A percentile compares a stretch with the other conserved stretches of the same genome.
These are phyloP conservation scores for Candida smagusa DNA, from an alignment of 1,139 yeast genomes.

Conservation along the genomic window DNA sequence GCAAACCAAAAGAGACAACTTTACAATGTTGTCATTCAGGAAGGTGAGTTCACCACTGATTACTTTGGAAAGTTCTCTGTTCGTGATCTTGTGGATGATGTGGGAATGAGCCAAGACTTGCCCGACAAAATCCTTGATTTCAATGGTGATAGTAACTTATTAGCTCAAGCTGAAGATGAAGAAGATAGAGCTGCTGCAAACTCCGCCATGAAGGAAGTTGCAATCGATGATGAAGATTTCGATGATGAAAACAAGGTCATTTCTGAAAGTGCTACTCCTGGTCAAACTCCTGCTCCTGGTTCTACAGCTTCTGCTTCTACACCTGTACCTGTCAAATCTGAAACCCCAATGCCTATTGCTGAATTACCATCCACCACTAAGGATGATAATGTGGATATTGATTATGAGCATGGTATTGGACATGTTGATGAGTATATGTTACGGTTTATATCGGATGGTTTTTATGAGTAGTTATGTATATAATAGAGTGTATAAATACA, in stretches of 20 bases:
- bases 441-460: constrained; percentile 80
- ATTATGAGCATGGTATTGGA: constrained; percentile 73
- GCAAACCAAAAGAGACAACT: constrained; percentile 95
- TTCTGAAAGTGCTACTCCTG: constrained; percentile 37
- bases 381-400: constrained; percentile 31
- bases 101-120: constrained; percentile 33
- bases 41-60: constrained; percentile 97
- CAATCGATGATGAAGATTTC: constrained; percentile 82
- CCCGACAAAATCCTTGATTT: constrained; percentile 38
- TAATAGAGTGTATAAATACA: too few species aligned
- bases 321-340: constrained; percentile 6
- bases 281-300: constrained; percentile 21
- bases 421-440: constrained; percentile 98
- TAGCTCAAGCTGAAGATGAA: constrained; percentile 95
- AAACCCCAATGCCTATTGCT: constrained; percentile 8
- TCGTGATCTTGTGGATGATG: constrained; percentile 79
- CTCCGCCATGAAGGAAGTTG: constrained; percentile 84
- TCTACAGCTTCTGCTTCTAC: constrained; percentile 8
- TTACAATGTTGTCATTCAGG: constrained; percentile 95
- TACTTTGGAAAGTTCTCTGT: constrained; percentile 88
- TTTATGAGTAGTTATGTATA: constrained; percentile 38
- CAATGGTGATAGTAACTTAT: constrained; percentile 58
- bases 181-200: constrained; percentile 93
- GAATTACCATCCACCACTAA: constrained; percentile 11
- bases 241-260: constrained; percentile 33